Evolutionary conservation across 257 asterid genomes (phyloP).

Genomic region (Sherardia arvensis): DNA sequence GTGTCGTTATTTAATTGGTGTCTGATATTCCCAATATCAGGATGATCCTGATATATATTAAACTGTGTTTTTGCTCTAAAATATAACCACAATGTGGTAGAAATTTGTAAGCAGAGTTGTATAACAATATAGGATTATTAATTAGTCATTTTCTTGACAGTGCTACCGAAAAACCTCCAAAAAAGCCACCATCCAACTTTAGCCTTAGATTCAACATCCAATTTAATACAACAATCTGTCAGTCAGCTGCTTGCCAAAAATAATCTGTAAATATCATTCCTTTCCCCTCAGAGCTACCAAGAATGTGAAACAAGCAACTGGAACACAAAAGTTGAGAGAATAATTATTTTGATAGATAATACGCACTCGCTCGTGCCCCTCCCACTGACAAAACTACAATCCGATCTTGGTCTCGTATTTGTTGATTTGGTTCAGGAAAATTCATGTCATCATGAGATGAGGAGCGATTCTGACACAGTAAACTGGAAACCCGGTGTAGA

Average conservation of each 20-base stretch:
- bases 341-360: constrained; percentile 21
- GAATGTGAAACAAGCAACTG: constrained; percentile 9
- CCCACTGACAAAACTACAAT: constrained; percentile 24
- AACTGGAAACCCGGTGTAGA: constrained; percentile 92
- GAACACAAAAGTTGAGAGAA: constrained; percentile 15
- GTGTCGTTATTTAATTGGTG: too few species aligned
- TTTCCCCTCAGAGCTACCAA: constrained; percentile 15
- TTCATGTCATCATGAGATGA: constrained; percentile 99
- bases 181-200: not conserved
- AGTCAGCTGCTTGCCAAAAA: constrained; percentile 8
- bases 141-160: not conserved
- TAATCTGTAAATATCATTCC: constrained; percentile 3
- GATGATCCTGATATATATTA: too few species aligned
- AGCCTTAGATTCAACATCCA: not conserved
- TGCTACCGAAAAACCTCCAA: not conserved
- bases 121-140: not conserved
- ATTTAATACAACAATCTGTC: constrained; percentile 16
- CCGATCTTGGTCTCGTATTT: constrained; percentile 54
- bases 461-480: constrained; percentile 95
- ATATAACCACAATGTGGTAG: too few species aligned
- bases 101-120: not conserved
- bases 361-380: not conserved
- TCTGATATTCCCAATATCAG: too few species aligned
- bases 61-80: too few species aligned
- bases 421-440: constrained; percentile 83